These are phyloP conservation scores for Beauveria medogensis DNA, from an alignment of 2,329 filamentous ascomycete species.

Conservation along the genomic window DNA sequence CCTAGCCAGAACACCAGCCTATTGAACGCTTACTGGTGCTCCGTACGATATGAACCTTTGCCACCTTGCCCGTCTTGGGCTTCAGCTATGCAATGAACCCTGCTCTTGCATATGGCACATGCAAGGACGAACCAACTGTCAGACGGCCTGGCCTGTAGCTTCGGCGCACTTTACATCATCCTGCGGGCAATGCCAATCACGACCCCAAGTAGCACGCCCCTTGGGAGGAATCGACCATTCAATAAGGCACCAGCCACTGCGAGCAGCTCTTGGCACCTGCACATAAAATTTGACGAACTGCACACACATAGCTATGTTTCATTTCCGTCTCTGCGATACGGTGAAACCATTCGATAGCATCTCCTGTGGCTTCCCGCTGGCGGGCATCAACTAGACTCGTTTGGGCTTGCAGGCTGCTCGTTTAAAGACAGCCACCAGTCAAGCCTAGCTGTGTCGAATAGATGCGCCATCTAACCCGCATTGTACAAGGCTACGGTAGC, in stretches of 20 bases:
- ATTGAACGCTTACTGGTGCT: neutral
- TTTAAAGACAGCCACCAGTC: neutral
- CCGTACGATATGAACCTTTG: neutral
- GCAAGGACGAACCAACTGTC: slow-evolving; percentile 1
- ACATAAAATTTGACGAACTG: neutral
- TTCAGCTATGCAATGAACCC: slow-evolving; percentile 6
- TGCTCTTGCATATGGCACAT: slow-evolving; percentile 4
- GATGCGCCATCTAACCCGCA: neutral
- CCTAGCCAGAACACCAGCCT: neutral
- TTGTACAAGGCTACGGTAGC: neutral
- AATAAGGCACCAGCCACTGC: neutral
- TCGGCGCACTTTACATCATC: neutral
- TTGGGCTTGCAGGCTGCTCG: neutral
- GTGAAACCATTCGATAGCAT: neutral
- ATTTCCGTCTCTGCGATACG: neutral
- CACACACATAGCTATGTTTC: neutral
- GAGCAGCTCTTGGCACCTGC: neutral
- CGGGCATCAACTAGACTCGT: neutral
- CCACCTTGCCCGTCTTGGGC: neutral
- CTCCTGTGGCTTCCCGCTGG: neutral
- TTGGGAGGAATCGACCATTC: neutral
- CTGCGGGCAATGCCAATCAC: neutral
- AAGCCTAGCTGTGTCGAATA: neutral
- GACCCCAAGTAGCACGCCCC: neutral
- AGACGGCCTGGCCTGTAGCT: neutral